phyloP scores from a whole-genome alignment of 2,329 filamentous ascomycete species.

The Stemphylium lycopersici region DNA sequence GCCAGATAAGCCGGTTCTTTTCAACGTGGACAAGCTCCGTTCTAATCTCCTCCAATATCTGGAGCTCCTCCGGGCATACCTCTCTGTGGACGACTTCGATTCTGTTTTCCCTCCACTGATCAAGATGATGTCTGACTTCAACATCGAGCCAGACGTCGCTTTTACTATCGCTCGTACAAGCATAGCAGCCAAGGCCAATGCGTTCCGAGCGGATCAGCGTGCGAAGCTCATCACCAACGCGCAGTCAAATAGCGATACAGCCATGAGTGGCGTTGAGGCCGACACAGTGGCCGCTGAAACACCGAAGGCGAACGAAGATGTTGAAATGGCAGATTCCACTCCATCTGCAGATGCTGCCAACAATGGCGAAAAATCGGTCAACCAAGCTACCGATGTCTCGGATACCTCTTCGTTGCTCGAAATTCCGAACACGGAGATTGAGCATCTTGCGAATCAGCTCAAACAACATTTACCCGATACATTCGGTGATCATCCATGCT shows the following conservation, averaged over 20 bases:
- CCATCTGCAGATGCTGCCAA: slow-evolving; percentile 2
- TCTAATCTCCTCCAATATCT: slow-evolving; percentile 85
- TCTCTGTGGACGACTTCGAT: slow-evolving; percentile 79
- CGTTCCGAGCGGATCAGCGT: slow-evolving; percentile 42
- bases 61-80: slow-evolving; percentile 82
- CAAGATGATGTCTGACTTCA: slow-evolving; percentile 76
- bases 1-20: slow-evolving; percentile 87
- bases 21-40: slow-evolving; percentile 89
- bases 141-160: slow-evolving; percentile 78
- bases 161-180: slow-evolving; percentile 83
- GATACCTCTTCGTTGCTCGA: slow-evolving; percentile 3
- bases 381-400: background rate
- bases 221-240: slow-evolving; percentile 19
- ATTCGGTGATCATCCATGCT: slow-evolving; percentile 72
- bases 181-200: slow-evolving; percentile 58
- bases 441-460: slow-evolving; percentile 74
- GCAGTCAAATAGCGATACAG: slow-evolving; percentile 59
- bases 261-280: slow-evolving; percentile 33
- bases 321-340: slow-evolving; percentile 50
- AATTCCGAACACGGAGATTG: slow-evolving; percentile 70
- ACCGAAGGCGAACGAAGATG: slow-evolving; percentile 31
- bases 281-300: slow-evolving; percentile 9
- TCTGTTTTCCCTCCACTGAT: slow-evolving; percentile 75
- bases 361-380: background rate
- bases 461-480: slow-evolving; percentile 65